Conservation (phyloP, 192 early-diverging fungal genomes). For the Podila epicladia region DNA sequence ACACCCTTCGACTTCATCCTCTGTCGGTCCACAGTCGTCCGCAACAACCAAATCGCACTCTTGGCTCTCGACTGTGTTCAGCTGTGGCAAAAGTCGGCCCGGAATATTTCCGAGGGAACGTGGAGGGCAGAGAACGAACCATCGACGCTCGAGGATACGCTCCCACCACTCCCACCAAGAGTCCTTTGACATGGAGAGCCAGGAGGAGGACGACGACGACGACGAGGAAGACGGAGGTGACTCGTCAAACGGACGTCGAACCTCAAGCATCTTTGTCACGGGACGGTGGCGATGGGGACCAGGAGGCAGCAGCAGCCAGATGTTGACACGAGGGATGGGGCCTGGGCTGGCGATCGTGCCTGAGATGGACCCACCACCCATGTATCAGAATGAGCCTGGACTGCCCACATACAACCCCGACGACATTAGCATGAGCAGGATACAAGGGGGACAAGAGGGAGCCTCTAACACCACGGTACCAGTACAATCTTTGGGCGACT, state of each 20-base stretch:
- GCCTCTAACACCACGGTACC: too few relatives aligned
- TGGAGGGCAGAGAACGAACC: neutral
- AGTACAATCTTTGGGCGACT: too few relatives aligned
- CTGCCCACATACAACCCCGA: conserved; percentile 8
- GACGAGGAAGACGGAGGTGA: too few relatives aligned
- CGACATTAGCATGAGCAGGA: conserved; percentile 1
- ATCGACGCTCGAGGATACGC: too few relatives aligned
- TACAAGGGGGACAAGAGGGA: neutral
- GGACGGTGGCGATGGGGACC: neutral
- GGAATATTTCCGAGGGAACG: neutral
- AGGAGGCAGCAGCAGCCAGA: neutral
- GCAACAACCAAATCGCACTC: neutral
- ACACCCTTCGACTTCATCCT: neutral
- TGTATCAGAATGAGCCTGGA: conserved; percentile 16
- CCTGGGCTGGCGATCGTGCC: neutral
- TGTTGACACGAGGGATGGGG: neutral
- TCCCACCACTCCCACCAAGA: neutral
- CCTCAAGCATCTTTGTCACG: neutral
- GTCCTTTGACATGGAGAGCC: neutral
- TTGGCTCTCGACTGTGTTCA: neutral
- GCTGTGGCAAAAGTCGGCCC: neutral
- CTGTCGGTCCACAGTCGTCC: neutral
- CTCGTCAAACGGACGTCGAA: neutral
- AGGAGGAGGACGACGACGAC: neutral
- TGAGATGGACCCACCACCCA: conserved; percentile 22